Percentiles rank a stretch among this genome's conserved stretches.
Conservation (phyloP, 2,329 filamentous ascomycete genomes). For the Pseudomassariella vexata region DNA sequence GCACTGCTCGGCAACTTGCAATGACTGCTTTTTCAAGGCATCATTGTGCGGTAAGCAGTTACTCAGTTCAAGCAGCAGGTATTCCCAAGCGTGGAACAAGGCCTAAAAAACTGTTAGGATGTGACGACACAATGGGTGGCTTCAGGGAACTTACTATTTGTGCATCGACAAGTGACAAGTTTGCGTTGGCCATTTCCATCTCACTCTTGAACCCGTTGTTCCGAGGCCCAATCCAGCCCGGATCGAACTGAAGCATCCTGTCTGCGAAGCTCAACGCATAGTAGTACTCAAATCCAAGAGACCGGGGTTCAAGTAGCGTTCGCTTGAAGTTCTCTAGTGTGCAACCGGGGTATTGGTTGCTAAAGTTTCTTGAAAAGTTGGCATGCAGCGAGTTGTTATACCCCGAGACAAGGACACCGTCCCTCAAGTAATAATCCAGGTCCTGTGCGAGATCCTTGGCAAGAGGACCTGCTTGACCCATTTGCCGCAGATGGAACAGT, state of each 20-base stretch:
- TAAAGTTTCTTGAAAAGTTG: slow-evolving; percentile 81
- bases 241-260: slow-evolving; percentile 70
- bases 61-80: slow-evolving; percentile 78
- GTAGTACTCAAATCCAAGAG: slow-evolving; percentile 73
- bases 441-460: slow-evolving; percentile 68
- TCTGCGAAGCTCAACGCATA: slow-evolving; percentile 76
- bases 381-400: slow-evolving; percentile 86
- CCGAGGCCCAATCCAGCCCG: slow-evolving; percentile 65
- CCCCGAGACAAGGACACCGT: slow-evolving; percentile 69
- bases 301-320: slow-evolving; percentile 57
- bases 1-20: slow-evolving; percentile 71
- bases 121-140: too few relatives aligned
- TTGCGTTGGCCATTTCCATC: slow-evolving; percentile 80
- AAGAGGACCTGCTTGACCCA: slow-evolving; percentile 58
- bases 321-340: slow-evolving; percentile 76
- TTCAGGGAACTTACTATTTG: slow-evolving; percentile 65
- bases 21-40: slow-evolving; percentile 61
- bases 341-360: slow-evolving; percentile 67
- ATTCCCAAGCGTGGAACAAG: slow-evolving; percentile 85
- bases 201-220: slow-evolving; percentile 75
- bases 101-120: slow-evolving; percentile 42
- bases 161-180: slow-evolving; percentile 86
- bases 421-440: slow-evolving; percentile 72
- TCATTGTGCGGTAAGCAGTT: slow-evolving; percentile 49
- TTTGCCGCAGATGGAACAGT: slow-evolving; percentile 77